Base-by-base conservation (phyloP, 2,329 filamentous ascomycete species). In the Amauroascus verrucosus region DNA sequence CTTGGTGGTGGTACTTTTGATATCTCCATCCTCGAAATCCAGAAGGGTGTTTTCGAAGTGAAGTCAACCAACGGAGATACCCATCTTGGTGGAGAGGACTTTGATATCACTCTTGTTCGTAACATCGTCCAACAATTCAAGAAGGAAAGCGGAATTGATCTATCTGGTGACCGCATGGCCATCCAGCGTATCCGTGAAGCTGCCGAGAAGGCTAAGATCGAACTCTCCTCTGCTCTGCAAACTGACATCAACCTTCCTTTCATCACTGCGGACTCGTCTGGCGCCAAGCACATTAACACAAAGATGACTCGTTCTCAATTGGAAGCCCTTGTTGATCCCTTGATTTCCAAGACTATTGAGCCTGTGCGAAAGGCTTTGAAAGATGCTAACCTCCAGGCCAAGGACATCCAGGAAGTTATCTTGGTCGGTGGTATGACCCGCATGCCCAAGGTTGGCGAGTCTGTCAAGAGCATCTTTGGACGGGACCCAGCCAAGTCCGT, bases 31-130 rank as follows among this genome's bases (percentile, higher is more conserved):
- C 85, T 97, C 14, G 89, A 95, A 76, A 96, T 97, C 69, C 89
- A 95, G 77, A 89, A 89, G 74, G 91, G 91, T 72, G 90, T 97
- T 54, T 97, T 97, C 72, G 91, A 96, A 79, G 91, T 97, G 73
- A 96, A 96, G 82, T 95, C 91, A 16, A 97, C 91, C 77, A 95
- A 95, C 74, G 91, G 91, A 83, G 91, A 97, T 72, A 97, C 91
- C 61, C 91, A 97, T 74, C 82, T 97, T 64, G 91, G 91, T 82
- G 91, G 91, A 77, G 91, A 97, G 73, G 91, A 97, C 74, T 97
- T 96, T 68, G 91, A 97, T 70, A 96, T 95, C 68, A 83, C 82
- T 67, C 84, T 97, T 55, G 91, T 96, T 68, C 89, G 89, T 69
- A 85, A 95, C 80, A 80, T 97, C 56, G 88, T 96, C 60, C 80